Evolutionary conservation across 31 red algal genomes (phyloP).

Genomic region (Asparagopsis taxiformis): DNA sequence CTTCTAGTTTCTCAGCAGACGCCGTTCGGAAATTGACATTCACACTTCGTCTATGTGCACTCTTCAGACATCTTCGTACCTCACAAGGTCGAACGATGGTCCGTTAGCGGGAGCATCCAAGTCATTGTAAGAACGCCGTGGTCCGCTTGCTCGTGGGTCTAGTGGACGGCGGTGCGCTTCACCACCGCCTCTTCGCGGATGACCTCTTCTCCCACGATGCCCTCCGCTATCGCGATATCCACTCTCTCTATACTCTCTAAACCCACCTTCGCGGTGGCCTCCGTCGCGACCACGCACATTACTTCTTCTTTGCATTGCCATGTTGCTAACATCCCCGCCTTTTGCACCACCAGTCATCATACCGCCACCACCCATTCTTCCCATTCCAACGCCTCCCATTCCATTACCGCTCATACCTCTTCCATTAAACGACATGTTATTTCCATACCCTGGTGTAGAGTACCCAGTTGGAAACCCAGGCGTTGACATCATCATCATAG

Average conservation of each 20-base stretch:
- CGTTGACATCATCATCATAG: constrained; percentile 31
- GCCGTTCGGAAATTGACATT: constrained; percentile 1
- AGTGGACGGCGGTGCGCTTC: constrained; percentile 9
- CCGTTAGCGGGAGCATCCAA: constrained; percentile 35
- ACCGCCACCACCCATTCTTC: neutral
- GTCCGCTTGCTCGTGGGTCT: constrained; percentile 27
- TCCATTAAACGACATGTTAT: constrained; percentile 26
- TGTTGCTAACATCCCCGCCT: neutral
- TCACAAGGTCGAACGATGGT: constrained; percentile 33
- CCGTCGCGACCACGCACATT: neutral
- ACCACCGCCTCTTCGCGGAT: constrained; percentile 17
- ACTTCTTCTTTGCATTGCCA: neutral
- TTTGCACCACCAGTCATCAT: neutral
- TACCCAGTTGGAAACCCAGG: constrained; percentile 11
- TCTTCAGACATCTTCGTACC: constrained; percentile 30
- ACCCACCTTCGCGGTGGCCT: neutral
- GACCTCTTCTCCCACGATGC: constrained; percentile 12
- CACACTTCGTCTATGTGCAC: neutral
- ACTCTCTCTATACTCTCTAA: neutral
- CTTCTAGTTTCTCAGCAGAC: neutral
- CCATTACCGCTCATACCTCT: constrained; percentile 17
- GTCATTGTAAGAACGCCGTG: constrained; percentile 25
- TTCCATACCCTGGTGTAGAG: constrained; percentile 12
- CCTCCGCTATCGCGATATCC: neutral
- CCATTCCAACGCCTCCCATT: neutral